phyloP scores from a whole-genome alignment of 139 green algal species.

The Chlorella sorokiniana region DNA sequence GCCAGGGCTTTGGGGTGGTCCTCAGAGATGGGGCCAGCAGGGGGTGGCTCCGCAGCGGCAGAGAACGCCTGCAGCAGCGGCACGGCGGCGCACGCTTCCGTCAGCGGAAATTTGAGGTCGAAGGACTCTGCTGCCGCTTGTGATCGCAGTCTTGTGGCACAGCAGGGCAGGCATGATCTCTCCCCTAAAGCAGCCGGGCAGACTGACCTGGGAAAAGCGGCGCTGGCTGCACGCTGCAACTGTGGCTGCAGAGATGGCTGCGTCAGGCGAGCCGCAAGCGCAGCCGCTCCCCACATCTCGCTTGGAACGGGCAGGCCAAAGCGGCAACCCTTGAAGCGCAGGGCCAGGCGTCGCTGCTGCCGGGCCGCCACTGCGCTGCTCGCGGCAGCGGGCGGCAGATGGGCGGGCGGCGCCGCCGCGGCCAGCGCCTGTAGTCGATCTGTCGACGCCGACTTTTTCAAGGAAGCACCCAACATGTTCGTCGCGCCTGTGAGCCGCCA shows the following conservation, averaged over 20 bases:
- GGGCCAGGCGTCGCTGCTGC: background rate
- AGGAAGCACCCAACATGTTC: no score
- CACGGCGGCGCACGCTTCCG: no score
- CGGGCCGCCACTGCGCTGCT: background rate
- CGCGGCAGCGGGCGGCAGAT: background rate
- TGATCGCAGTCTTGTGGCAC: background rate
- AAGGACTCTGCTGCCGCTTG: no score
- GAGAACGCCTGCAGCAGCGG: conserved; percentile 14
- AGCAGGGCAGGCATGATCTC: no score
- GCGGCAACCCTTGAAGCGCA: background rate
- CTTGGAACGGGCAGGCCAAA: conserved; percentile 24
- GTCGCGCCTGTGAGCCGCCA: no score
- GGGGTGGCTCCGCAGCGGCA: background rate
- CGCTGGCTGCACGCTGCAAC: background rate
- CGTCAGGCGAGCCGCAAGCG: conserved; percentile 22
- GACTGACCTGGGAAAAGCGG: background rate
- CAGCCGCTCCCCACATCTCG: conserved; percentile 40
- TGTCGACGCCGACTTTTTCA: no score
- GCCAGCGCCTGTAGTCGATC: background rate
- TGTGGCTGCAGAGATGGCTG: background rate
- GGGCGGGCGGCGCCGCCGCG: background rate
- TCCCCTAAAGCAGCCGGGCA: no score
- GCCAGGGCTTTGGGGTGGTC: conserved; percentile 39
- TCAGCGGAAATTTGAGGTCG: no score
- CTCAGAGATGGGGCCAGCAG: conserved; percentile 9